Percentiles rank a stretch among this genome's conserved stretches.
These are phyloP conservation scores for Ceratocystis colombiana DNA, from an alignment of 2,329 filamentous ascomycete species.

Conservation along the genomic window DNA sequence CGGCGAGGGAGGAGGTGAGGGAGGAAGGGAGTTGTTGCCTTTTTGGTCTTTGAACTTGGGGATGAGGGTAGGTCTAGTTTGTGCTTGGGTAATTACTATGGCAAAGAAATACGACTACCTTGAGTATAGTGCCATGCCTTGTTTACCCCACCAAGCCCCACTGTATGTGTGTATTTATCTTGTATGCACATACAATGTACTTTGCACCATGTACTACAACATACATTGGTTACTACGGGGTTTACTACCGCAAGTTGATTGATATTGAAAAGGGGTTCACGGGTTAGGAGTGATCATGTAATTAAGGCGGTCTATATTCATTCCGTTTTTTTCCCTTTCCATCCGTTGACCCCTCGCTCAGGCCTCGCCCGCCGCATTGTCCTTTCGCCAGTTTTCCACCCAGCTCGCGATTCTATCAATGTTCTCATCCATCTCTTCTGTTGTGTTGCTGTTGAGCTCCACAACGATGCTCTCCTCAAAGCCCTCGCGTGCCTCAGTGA, in stretches of 20 bases:
- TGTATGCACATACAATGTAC: too few species aligned
- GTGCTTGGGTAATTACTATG: too few species aligned
- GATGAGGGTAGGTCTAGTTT: background rate
- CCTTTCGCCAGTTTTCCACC: slow-evolving; percentile 33
- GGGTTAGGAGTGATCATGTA: too few species aligned
- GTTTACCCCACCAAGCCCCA: background rate
- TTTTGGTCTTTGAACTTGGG: background rate
- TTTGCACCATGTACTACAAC: too few species aligned
- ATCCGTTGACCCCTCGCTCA: too few species aligned
- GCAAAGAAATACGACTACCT: too few species aligned
- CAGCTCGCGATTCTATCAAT: slow-evolving; percentile 73
- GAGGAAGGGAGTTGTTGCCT: background rate
- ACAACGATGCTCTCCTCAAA: slow-evolving; percentile 84
- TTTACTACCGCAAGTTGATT: too few species aligned
- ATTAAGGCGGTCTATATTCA: too few species aligned
- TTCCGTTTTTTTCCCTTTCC: background rate
- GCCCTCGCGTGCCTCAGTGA: slow-evolving; percentile 79
- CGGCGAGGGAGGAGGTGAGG: background rate
- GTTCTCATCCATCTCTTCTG: slow-evolving; percentile 81
- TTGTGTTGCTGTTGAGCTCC: slow-evolving; percentile 70
- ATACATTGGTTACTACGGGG: too few species aligned
- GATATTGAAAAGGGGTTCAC: too few species aligned
- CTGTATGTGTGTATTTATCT: background rate
- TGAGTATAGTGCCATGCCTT: background rate
- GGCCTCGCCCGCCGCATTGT: slow-evolving; percentile 3